Conservation (phyloP, 176 grass and related monocot species). For the Raddia guianensis region DNA sequence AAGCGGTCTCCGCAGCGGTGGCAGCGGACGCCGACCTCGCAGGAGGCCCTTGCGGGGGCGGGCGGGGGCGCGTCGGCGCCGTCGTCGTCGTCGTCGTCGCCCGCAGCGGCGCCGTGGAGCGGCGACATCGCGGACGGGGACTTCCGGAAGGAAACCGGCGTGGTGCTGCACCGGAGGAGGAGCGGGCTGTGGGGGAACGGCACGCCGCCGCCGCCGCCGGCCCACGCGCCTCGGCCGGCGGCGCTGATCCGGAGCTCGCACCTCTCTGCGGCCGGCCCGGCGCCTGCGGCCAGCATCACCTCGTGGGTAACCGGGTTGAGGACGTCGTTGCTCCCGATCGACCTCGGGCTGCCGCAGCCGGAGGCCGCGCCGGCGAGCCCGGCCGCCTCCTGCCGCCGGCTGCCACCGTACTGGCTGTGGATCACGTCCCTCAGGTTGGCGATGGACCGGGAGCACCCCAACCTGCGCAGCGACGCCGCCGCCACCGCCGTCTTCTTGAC, state of each 20-base stretch:
- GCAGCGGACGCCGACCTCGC: slow-evolving; percentile 41
- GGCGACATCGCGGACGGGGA: slow-evolving; percentile 28
- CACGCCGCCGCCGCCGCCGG: slow-evolving; percentile 31
- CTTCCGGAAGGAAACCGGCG: slow-evolving; percentile 42
- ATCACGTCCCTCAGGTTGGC: slow-evolving; percentile 72
- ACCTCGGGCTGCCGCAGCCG: slow-evolving; percentile 50
- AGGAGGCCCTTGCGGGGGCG: slow-evolving; percentile 32
- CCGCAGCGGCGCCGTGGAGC: not conserved
- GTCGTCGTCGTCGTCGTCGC: too few species aligned
- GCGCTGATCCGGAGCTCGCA: slow-evolving; percentile 34
- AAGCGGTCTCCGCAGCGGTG: slow-evolving; percentile 56
- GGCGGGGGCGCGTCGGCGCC: not conserved
- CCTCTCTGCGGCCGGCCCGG: not conserved
- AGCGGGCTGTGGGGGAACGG: slow-evolving; percentile 51
- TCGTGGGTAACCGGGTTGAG: slow-evolving; percentile 55
- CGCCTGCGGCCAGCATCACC: slow-evolving; percentile 41
- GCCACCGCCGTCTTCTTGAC: slow-evolving; percentile 37
- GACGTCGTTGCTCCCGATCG: slow-evolving; percentile 48
- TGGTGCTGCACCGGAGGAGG: slow-evolving; percentile 48
- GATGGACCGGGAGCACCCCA: slow-evolving; percentile 73
- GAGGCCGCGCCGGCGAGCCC: not conserved
- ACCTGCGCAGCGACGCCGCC: slow-evolving; percentile 46
- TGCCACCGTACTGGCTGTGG: slow-evolving; percentile 17
- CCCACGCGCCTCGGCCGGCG: slow-evolving; percentile 32
- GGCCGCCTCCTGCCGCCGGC: slow-evolving; percentile 4